Base-by-base conservation (phyloP, 2,329 filamentous ascomycete genomes). In the Microdochium trichocladiopsis region DNA sequence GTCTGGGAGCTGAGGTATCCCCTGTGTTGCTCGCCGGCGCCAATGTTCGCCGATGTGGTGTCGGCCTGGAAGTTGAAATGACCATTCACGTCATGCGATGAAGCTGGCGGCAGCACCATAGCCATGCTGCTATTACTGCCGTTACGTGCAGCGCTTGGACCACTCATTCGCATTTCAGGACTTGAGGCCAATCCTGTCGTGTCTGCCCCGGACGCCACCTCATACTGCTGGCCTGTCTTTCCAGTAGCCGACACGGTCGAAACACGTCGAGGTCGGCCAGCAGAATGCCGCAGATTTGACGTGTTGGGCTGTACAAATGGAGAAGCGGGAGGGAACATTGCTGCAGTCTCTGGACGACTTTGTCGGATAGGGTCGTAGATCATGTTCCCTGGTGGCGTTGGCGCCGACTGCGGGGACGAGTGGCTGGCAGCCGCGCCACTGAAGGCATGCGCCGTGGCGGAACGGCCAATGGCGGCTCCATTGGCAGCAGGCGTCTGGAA, bases 291-390 rank as follows among this genome's bases (percentile, higher is more conserved):
- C 21, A 77, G 59, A 5, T 76, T 72, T 2, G 78, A 78, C 0
- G 74, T 68, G 45, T 71, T 73, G 0, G 74, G 70, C 52, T 80
- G 77, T 18, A 45, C 41, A 45, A 45, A 48, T 1, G 76, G 73
- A 50, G 79, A 76, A 1, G 73, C 65, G 0, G 77, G 68, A 0
- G 77, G 73, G 49, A 75, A 78, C 61, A 80, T 76, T 24, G 69
- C 65, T 2, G 68, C 63, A 2, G 69, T 62, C 2, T 80, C 79
- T 0, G 78, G 78, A 0, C 80, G 65, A 52, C 74, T 80, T 56
- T 79, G 77, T 2, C 80, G 73, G 53, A 83, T 81, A 0, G 80
- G 78, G 52, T 84, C 80, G 52, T 82, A 83, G 2, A 79, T 74
- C 77, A 82, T 80, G 57, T 79, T 82, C 2, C 79, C 78, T 0